Conservation (phyloP, 257 asterid genomes). For the Paulownia fortunei region DNA sequence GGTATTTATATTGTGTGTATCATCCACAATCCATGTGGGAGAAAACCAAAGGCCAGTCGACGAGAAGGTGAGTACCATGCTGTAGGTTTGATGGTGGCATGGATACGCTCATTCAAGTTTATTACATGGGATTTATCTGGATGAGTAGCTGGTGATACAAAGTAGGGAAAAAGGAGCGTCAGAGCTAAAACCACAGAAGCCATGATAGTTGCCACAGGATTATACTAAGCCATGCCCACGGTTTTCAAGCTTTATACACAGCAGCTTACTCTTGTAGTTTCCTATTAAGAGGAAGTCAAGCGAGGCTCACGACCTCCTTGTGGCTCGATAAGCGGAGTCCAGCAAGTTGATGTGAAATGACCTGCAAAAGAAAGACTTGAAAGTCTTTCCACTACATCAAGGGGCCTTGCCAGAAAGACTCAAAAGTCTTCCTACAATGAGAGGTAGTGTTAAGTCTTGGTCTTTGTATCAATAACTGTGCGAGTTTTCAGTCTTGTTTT, state of each 20-base stretch:
- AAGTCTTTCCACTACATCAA: background rate
- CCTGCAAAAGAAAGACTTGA: background rate
- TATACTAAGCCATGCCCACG: background rate
- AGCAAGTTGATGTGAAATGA: background rate
- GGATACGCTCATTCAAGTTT: background rate
- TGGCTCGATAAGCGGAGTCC: background rate
- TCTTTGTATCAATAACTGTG: background rate
- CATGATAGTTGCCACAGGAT: background rate
- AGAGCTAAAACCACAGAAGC: background rate
- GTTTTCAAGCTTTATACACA: background rate
- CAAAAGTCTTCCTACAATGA: background rate
- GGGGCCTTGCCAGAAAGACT: background rate
- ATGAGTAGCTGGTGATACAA: background rate
- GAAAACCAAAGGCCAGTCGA: background rate
- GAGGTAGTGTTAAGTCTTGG: background rate
- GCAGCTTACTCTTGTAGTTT: background rate
- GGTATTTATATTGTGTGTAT: background rate
- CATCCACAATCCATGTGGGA: background rate
- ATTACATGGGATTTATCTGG: background rate
- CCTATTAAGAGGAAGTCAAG: background rate
- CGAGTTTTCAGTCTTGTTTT: no score
- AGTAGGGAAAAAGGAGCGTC: background rate
- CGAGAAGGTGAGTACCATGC: background rate
- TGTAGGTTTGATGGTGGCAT: background rate
- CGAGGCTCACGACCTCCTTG: no score